Percentiles rank a stretch among this genome's conserved stretches.
Evolutionary conservation across 2,329 filamentous ascomycete genomes (phyloP).

Genomic region (Xylariaceae sp.): DNA sequence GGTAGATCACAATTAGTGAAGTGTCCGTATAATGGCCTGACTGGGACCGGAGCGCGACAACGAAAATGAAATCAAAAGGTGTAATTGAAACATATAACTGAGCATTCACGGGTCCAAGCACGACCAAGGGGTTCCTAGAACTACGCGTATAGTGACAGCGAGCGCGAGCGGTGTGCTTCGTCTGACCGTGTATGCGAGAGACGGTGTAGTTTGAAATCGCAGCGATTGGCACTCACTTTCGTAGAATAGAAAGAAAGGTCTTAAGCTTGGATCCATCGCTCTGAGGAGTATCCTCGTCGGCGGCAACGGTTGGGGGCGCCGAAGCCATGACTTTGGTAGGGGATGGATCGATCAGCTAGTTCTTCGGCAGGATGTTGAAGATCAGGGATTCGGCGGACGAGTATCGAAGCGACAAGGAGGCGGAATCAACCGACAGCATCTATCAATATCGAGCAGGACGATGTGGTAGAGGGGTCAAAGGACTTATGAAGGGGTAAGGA

Average conservation of each 20-base stretch:
- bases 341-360: background rate
- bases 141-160: background rate
- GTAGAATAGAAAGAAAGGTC: slow-evolving; percentile 81
- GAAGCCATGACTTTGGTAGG: slow-evolving; percentile 23
- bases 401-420: background rate
- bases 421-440: background rate
- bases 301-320: slow-evolving; percentile 21
- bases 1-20: slow-evolving; percentile 27
- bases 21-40: background rate
- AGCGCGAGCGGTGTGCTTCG: background rate
- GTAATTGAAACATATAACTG: background rate
- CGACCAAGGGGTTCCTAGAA: slow-evolving; percentile 12
- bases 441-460: background rate
- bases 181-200: background rate
- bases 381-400: background rate
- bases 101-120: slow-evolving; percentile 20
- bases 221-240: slow-evolving; percentile 63
- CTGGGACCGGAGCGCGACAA: slow-evolving; percentile 8
- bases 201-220: background rate
- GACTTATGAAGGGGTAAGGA: background rate
- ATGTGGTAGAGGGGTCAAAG: background rate
- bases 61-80: slow-evolving; percentile 5
- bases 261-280: slow-evolving; percentile 85
- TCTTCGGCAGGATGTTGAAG: background rate
- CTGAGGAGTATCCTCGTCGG: slow-evolving; percentile 35